Base-by-base conservation (phyloP, 164 flowering plant genomes). In the Saururus chinensis region DNA sequence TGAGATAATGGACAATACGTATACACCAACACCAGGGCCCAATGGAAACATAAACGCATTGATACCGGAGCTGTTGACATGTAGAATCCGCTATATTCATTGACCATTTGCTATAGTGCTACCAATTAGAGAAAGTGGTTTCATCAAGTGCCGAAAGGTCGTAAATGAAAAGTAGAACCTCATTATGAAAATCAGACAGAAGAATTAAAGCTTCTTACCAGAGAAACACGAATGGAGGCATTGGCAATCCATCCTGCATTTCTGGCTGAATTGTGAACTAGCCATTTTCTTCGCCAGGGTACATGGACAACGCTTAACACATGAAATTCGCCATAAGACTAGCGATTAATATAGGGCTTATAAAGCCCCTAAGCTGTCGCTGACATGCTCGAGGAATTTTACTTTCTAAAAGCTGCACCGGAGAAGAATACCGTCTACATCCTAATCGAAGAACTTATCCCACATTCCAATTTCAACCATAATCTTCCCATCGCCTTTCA, bases 381-480 rank as follows among this genome's bases (percentile, higher is more conserved):
- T 40, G 53, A 23, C 45, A 56, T 23, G 40, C 51, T 10, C 0
- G 37, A 26, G 52, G 48, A 26, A 48, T 24, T 54, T 51, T 57
- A 61, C 66, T 75, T 68, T 45, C 23, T 41, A 45, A 35, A 57
- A 57, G 70, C 70, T 63, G 64, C 30, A 53, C 41, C 2, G 56
- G 57, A 51, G 62, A 62, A 65, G 52, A 51, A 52, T 63, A 40
- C 49, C 11, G 14, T 45, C 49, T 17, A 45, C 49, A 45, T 42
- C 49, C 60, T 22, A 41, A 41, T 30, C 16, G 59, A 57, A 66
- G 76, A 75, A 72, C 69, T 64, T 72, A 70, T 76, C 71, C 79
- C 60, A 49, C 42, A 42, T 70, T 70, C 79, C 76, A 70, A 67
- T 22, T 67, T 75, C 72, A 62, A 70, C 71, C 64, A 64, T 63